A percentile compares a stretch with the other conserved stretches of the same genome.
phyloP scores from a whole-genome alignment of 306 rosid species.

The Lathyrus oleraceus region DNA sequence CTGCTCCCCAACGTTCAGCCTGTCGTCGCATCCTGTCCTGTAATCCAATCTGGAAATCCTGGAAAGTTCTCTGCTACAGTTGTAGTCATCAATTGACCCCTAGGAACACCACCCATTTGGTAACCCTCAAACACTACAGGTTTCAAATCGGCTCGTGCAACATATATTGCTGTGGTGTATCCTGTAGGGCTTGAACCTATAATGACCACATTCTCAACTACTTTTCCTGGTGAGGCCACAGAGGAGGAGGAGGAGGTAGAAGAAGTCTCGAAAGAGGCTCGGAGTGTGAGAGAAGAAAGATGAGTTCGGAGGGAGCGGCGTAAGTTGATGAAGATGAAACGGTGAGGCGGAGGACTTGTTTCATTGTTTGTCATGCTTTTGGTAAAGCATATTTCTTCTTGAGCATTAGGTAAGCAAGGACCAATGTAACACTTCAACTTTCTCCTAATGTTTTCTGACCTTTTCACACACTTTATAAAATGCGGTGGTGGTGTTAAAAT shows the following conservation, averaged over 20 bases:
- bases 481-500: too few species aligned
- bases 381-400: too few species aligned
- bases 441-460: too few species aligned
- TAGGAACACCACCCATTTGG: constrained; percentile 90
- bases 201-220: too few species aligned
- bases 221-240: constrained; percentile 61
- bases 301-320: constrained; percentile 47
- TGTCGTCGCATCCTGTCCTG: constrained; percentile 68
- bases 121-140: too few species aligned
- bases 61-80: constrained; percentile 96
- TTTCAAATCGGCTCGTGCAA: too few species aligned
- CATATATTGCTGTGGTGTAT: too few species aligned
- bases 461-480: too few species aligned
- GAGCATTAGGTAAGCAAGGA: too few species aligned
- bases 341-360: constrained; percentile 45
- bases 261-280: constrained; percentile 48
- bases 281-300: constrained; percentile 42
- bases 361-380: too few species aligned
- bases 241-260: constrained; percentile 39
- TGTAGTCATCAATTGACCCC: constrained; percentile 97
- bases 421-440: too few species aligned
- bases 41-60: constrained; percentile 91
- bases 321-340: constrained; percentile 45
- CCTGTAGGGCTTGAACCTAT: too few species aligned
- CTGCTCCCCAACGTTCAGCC: constrained; percentile 98